Evolutionary conservation across 1,139 yeast species (phyloP).

Genomic region (Arxiozyma heterogenica): DNA sequence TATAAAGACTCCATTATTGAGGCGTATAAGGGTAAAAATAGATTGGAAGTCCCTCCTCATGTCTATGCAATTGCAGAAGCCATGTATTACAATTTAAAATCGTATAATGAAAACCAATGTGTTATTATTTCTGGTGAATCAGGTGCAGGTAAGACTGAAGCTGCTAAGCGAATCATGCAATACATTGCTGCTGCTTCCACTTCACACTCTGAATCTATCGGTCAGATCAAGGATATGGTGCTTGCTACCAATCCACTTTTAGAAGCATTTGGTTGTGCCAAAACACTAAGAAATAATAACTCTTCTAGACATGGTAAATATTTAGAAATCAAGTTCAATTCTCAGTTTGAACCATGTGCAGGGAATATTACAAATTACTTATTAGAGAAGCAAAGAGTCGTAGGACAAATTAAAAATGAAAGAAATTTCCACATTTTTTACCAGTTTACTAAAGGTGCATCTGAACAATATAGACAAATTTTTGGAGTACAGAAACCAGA

Average conservation of each 20-base stretch:
- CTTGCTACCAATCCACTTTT: constrained; percentile 93
- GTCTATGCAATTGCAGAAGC: constrained; percentile 97
- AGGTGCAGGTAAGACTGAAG: constrained; percentile 98
- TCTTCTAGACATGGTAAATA: constrained; percentile 97
- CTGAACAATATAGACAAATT: constrained; percentile 69
- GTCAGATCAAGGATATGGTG: constrained; percentile 92
- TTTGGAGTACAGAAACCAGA: constrained; percentile 93
- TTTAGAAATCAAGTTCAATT: constrained; percentile 80
- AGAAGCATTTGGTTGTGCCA: constrained; percentile 98
- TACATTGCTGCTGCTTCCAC: constrained; percentile 82
- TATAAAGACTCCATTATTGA: constrained; percentile 71
- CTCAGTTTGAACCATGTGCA: constrained; percentile 78
- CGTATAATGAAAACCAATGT: constrained; percentile 92
- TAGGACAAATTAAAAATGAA: constrained; percentile 83
- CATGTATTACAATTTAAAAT: constrained; percentile 91
- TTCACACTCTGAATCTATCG: constrained; percentile 50
- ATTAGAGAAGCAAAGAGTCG: constrained; percentile 91
- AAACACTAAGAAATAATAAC: constrained; percentile 89
- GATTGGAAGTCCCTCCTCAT: constrained; percentile 97
- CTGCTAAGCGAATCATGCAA: constrained; percentile 98
- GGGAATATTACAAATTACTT: constrained; percentile 94
- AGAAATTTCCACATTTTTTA: constrained; percentile 96
- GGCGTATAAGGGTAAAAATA: constrained; percentile 79
- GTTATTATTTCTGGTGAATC: constrained; percentile 98
- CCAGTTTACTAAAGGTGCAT: constrained; percentile 88